These are phyloP conservation scores for Abrus precatorius DNA, from an alignment of 306 rosid species.

Conservation along the genomic window DNA sequence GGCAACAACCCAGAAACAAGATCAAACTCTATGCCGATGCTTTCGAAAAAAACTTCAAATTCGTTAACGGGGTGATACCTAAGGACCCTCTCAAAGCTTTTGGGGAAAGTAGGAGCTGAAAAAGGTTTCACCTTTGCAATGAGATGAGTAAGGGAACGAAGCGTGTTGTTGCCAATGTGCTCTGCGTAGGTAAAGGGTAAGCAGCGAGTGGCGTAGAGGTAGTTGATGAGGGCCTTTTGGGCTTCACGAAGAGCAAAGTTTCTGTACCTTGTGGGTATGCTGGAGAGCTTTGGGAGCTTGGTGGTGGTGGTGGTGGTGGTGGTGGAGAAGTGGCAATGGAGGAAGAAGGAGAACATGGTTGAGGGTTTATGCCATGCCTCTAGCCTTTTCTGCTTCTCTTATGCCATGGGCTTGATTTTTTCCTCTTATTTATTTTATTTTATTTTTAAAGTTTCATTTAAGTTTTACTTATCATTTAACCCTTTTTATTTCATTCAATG, in stretches of 20 bases:
- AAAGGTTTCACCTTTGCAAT: conserved; percentile 49
- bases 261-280: conserved; percentile 59
- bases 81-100: conserved; percentile 54
- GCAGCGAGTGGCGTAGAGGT: conserved; percentile 66
- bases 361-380: background rate
- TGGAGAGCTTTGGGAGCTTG: conserved; percentile 49
- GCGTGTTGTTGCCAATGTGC: conserved; percentile 63
- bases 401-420: too few species aligned
- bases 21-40: conserved; percentile 65
- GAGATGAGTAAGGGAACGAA: conserved; percentile 55
- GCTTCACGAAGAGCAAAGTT: conserved; percentile 56
- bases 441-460: too few species aligned
- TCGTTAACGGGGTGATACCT: conserved; percentile 79
- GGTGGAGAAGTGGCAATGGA: conserved; percentile 53
- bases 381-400: too few species aligned
- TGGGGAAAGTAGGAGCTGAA: conserved; percentile 54
- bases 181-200: conserved; percentile 69
- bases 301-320: conserved; percentile 41
- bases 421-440: too few species aligned
- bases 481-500: too few species aligned
- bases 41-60: conserved; percentile 78
- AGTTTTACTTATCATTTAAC: too few species aligned
- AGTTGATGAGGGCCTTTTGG: conserved; percentile 65
- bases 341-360: conserved; percentile 23
- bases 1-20: conserved; percentile 57